Evolutionary conservation across 208 protist species (phyloP), one percentile per base, ranked within the genome.

Genomic region (Leishmania mexicana): DNA sequence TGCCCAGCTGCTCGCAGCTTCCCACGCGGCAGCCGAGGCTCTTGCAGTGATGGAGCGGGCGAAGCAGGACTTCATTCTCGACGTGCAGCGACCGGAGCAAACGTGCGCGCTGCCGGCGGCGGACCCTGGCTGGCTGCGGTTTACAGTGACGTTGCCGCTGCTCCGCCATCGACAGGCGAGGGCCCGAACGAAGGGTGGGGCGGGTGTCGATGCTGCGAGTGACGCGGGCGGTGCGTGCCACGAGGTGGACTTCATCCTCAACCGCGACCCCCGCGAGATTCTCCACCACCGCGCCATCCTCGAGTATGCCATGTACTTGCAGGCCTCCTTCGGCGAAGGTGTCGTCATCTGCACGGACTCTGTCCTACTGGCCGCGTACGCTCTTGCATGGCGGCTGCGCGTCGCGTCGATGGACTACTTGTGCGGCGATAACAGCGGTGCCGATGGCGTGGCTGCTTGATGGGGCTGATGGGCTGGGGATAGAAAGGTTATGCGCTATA

Each of bases 341-440:
- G 83, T 95, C 45, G 81, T 88, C 5, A 73, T 96, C 1, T 96
- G 92, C 86, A 97, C 94, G 8, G 90, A 93, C 83, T 94, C 88
- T 35, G 60, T 89, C 11, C 81, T 82, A 24, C 85, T 97, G 11
- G 94, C 93, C 1, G 91, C 94, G n/a, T 90, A 87, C 76, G 89
- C 90, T 15, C 75, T 95, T 35, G 88, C 92, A 58, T 88, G 90
- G 75, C 88, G 89, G 35, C 82, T 97, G 57, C 79, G 77, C 19
- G 92, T 94, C 3, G 89, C 87, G 53, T 91, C 91, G 11, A 76
- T 94, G 1, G 79, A 81, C 24, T 87, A 79, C 65, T 76, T 78
- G 40, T 65, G 71, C 58, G 47, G 75, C 75, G 3, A 21, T 28
- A 65, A 31, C 73, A 60, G n/a, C 35, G 70, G 40, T 21, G 45